phyloP scores from a whole-genome alignment of 805 yeast species.

The Pichia scutulata region DNA sequence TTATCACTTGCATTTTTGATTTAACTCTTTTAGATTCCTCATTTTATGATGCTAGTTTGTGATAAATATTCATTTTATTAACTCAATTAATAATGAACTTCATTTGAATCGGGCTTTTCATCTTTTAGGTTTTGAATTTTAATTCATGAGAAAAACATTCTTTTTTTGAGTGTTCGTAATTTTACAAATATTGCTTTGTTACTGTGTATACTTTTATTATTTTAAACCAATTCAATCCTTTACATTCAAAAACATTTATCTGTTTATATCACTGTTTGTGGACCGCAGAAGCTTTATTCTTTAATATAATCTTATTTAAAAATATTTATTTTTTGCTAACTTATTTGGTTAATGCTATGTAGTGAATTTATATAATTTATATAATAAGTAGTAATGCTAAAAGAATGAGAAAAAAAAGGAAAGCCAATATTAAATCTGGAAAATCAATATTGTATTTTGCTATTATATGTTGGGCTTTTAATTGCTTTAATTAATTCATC shows the following conservation, averaged over 20 bases:
- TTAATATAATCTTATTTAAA: no score
- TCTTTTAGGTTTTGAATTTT: no score
- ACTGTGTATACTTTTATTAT: no score
- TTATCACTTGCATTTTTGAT: neutral
- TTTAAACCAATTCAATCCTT: no score
- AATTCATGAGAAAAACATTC: no score
- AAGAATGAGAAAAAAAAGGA: neutral
- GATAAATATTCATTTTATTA: neutral
- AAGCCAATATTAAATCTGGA: neutral
- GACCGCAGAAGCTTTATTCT: no score
- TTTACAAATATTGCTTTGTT: no score
- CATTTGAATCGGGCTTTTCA: no score
- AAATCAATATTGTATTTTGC: neutral
- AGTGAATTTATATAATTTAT: neutral
- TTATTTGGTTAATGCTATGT: neutral
- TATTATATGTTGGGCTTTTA: constrained; percentile 15
- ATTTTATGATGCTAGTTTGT: neutral
- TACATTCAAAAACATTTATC: no score
- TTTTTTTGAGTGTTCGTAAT: no score
- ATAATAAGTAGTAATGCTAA: neutral
- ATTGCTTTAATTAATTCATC: constrained; percentile 51
- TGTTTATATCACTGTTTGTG: no score
- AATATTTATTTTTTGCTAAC: neutral
- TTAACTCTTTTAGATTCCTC: neutral
- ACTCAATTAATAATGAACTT: no score